Base-by-base conservation (phyloP, 768 basidiomycete species). In the Hypholoma sublateritium region DNA sequence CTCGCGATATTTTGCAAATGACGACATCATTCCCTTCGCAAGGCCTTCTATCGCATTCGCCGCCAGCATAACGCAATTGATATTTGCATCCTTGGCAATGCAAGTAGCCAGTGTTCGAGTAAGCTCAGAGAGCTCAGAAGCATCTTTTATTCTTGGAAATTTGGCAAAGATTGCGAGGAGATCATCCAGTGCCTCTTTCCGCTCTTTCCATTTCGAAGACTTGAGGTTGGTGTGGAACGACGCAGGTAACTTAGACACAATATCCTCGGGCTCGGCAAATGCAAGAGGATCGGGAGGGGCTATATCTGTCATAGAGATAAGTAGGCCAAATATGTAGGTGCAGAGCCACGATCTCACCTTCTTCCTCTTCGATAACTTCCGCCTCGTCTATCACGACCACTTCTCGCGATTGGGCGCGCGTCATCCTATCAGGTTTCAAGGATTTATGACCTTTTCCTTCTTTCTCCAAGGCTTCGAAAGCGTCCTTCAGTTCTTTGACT, bases 181-280 rank as follows among this genome's bases (percentile, higher is more conserved):
- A 24, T 93, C 92, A 61, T 97, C 95, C 32, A 98, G 76, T 2
- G 84, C 90, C 64, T 95, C 91, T 67, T 98, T 95, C 39, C 93
- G 85, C 62, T 99, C 97, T 67, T 99, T 98, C 97, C 97, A 99
- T 72, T 98, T 98, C 0, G 93, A 86, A 4, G 97, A 98, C 21
- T 86, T 82, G 49, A 99, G 78, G 50, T 81, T 77, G 2, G 86
- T 77, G 56, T 91, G 84, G 58, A 98, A 77, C 55, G 87, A 86
- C 2, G 83, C 69, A 0, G 97, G 90, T 42, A 98, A 79, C 61
- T 88, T 88, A 2, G 84, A 70, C 19, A 87, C 77, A 54, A 97
- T 85, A 67, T 95, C 83, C 39, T 93, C 85, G 13, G 88, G 86
- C 65, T 96, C 93, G 3, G 89, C 85, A 60, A 94, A 81, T 52